Evolutionary conservation across 2,329 filamentous ascomycete species (phyloP).

Genomic region (Aureobasidium leucospermi): DNA sequence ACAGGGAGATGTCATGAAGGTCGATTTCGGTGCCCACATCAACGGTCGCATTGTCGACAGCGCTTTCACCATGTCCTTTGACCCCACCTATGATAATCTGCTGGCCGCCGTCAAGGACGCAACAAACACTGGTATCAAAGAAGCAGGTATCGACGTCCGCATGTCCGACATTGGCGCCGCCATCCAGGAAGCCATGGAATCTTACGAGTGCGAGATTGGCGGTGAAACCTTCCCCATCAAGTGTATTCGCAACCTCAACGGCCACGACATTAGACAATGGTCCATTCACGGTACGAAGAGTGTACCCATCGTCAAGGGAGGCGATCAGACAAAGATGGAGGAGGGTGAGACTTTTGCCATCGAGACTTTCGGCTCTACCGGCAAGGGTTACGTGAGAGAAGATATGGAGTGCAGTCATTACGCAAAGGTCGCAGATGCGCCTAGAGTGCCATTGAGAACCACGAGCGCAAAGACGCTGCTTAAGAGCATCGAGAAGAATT

Average conservation of each 20-base stretch:
- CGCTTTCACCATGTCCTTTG: conserved; percentile 72
- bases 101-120: conserved; percentile 66
- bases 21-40: conserved; percentile 76
- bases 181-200: conserved; percentile 57
- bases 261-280: conserved; percentile 49
- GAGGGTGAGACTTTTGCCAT: conserved; percentile 53
- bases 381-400: conserved; percentile 41
- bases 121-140: conserved; percentile 54
- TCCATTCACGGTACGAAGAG: conserved; percentile 51
- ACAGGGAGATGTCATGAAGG: conserved; percentile 71
- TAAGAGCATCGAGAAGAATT: conserved; percentile 55
- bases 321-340: conserved; percentile 47
- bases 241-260: conserved; percentile 47
- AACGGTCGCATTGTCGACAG: conserved; percentile 75
- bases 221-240: conserved; percentile 49
- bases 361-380: conserved; percentile 52
- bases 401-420: conserved; percentile 37
- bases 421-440: conserved; percentile 28
- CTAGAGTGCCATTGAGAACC: conserved; percentile 34
- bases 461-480: conserved; percentile 50
- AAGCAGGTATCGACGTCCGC: conserved; percentile 49
- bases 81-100: conserved; percentile 66
- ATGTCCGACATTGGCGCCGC: conserved; percentile 49
- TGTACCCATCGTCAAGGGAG: conserved; percentile 48
- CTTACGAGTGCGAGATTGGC: conserved; percentile 51